phyloP scores from a whole-genome alignment of 257 asterid species.

The Capsicum pubescens region DNA sequence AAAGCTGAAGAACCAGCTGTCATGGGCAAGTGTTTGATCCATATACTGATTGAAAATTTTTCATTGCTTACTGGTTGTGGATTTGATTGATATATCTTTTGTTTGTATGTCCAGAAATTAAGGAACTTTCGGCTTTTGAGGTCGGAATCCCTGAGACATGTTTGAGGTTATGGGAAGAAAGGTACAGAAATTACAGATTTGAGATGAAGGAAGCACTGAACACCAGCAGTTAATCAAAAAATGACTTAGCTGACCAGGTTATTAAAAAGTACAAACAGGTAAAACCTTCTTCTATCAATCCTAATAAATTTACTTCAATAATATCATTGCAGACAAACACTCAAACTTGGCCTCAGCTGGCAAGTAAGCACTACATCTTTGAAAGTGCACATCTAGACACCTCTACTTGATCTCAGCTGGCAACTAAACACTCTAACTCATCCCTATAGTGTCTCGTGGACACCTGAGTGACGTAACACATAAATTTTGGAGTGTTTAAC shows the following conservation, averaged over 20 bases:
- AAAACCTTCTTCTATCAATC: neutral
- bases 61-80: neutral
- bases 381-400: too few relatives aligned
- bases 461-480: too few relatives aligned
- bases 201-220: too few relatives aligned
- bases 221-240: too few relatives aligned
- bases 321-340: neutral
- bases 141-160: conserved; percentile 36
- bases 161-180: conserved; percentile 45
- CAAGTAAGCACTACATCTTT: too few relatives aligned
- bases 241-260: conserved; percentile 49
- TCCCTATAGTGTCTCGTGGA: too few relatives aligned
- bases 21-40: conserved; percentile 44
- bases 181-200: conserved; percentile 49
- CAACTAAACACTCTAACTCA: too few relatives aligned
- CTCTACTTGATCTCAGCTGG: too few relatives aligned
- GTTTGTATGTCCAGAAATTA: conserved; percentile 46
- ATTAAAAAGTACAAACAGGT: conserved; percentile 73
- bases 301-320: neutral
- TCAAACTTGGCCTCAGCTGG: too few relatives aligned
- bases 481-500: too few relatives aligned
- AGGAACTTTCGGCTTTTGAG: conserved; percentile 58
- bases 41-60: neutral
- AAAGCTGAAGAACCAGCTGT: conserved; percentile 32
- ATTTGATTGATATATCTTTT: neutral